phyloP scores from a whole-genome alignment of 2,329 filamentous ascomycete species.

The Pseudogymnoascus sp. region DNA sequence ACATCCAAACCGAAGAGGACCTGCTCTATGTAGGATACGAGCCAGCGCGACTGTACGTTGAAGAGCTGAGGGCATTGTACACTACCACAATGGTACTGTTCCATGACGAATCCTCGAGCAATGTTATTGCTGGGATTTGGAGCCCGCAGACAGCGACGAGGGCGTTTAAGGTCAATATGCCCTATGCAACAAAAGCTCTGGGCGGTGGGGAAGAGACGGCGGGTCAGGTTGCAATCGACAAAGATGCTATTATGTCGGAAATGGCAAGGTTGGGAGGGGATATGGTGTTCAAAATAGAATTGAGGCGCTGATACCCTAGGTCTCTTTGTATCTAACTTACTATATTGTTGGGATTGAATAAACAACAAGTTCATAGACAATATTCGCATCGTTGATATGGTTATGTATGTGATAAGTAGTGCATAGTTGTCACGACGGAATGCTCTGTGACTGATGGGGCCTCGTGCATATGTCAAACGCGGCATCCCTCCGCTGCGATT shows the following conservation, averaged over 20 bases:
- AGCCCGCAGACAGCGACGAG: conserved; percentile 45
- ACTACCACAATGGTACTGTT: conserved; percentile 72
- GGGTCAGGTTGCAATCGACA: conserved; percentile 56
- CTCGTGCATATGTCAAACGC: neutral
- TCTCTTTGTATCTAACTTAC: conserved; percentile 6
- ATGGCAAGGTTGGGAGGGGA: conserved; percentile 63
- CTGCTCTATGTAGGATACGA: conserved; percentile 46
- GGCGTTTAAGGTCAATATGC: conserved; percentile 63
- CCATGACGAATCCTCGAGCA: conserved; percentile 52
- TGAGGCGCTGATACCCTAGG: conserved; percentile 18
- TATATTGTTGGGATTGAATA: neutral
- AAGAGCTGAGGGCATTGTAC: conserved; percentile 63
- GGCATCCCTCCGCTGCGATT: neutral
- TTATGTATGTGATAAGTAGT: neutral
- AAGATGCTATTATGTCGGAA: conserved; percentile 61
- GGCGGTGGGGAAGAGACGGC: conserved; percentile 30
- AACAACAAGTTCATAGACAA: conserved; percentile 4
- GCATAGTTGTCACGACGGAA: neutral
- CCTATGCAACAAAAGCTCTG: conserved; percentile 58
- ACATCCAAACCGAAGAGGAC: conserved; percentile 44
- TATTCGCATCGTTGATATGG: neutral
- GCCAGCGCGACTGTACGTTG: conserved; percentile 56
- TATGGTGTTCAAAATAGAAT: conserved; percentile 62
- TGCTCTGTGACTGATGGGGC: neutral
- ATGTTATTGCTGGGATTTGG: conserved; percentile 59